phyloP scores from a whole-genome alignment of 2,329 filamentous ascomycete species.

The Penicillium thymicola region DNA sequence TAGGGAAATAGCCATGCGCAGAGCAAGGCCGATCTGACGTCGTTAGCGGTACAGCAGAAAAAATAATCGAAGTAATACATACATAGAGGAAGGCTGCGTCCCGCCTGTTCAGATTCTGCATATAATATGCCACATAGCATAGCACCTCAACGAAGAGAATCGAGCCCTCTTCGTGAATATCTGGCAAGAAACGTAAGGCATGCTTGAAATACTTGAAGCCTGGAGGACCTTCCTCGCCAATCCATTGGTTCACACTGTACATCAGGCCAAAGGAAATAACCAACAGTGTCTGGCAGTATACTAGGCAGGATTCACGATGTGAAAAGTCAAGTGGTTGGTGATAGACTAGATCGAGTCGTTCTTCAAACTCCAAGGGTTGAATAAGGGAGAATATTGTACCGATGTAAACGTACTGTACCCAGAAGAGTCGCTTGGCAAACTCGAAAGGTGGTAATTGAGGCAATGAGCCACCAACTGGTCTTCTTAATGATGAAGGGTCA shows the following conservation, averaged over 20 bases:
- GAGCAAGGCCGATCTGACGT: constrained; percentile 48
- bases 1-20: constrained; percentile 57
- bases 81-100: constrained; percentile 56
- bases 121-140: constrained; percentile 54
- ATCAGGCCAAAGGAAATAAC: constrained; percentile 56
- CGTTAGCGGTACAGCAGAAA: constrained; percentile 3
- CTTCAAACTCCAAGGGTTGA: constrained; percentile 48
- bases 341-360: constrained; percentile 46
- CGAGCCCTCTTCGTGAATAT: constrained; percentile 55
- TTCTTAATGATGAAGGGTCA: constrained; percentile 32
- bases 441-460: constrained; percentile 50
- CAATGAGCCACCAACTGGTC: constrained; percentile 24
- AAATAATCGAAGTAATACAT: not conserved
- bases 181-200: constrained; percentile 52
- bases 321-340: constrained; percentile 41
- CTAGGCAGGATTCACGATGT: constrained; percentile 49
- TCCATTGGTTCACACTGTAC: constrained; percentile 58
- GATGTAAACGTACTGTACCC: constrained; percentile 55
- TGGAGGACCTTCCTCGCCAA: constrained; percentile 51
- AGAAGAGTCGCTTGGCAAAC: constrained; percentile 51
- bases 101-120: constrained; percentile 56
- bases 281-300: constrained; percentile 52
- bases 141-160: constrained; percentile 55
- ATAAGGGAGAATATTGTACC: constrained; percentile 57
- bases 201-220: constrained; percentile 56